Conservation (phyloP, 2,329 filamentous ascomycete genomes). For the Neophaeococcomyces mojaviensis region DNA sequence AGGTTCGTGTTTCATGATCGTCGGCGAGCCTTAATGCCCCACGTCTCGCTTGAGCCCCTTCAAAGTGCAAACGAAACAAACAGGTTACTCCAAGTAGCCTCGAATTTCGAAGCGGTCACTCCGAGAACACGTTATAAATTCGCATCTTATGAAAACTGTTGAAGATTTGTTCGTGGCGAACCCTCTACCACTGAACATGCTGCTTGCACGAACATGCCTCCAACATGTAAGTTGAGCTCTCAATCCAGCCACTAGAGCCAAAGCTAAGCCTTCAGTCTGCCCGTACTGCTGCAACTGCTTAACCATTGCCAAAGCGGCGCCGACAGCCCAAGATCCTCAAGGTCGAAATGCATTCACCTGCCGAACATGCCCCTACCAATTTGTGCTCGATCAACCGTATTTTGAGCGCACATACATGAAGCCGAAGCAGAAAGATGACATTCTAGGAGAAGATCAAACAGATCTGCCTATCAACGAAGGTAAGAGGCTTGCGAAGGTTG, state of each 20-base stretch:
- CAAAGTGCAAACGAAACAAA: slow-evolving; percentile 5
- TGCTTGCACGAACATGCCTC: slow-evolving; percentile 25
- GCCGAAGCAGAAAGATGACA: slow-evolving; percentile 79
- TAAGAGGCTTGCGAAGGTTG: slow-evolving; percentile 3
- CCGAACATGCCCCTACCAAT: slow-evolving; percentile 89
- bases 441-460: slow-evolving; percentile 55
- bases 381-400: slow-evolving; percentile 68
- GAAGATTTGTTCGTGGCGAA: no score
- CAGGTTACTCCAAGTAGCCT: neutral
- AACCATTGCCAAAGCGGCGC: slow-evolving; percentile 37
- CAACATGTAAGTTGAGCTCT: slow-evolving; percentile 29
- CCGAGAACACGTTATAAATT: no score
- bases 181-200: neutral
- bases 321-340: slow-evolving; percentile 31
- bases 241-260: slow-evolving; percentile 2
- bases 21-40: neutral
- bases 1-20: neutral
- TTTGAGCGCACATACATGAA: slow-evolving; percentile 75
- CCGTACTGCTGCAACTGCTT: slow-evolving; percentile 44
- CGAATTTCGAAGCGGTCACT: neutral
- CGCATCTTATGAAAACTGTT: no score
- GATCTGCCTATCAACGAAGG: slow-evolving; percentile 23
- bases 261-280: slow-evolving; percentile 32
- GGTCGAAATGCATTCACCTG: slow-evolving; percentile 80
- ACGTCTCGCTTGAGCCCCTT: neutral